Evolutionary conservation across 2,329 filamentous ascomycete genomes (phyloP).

Genomic region (Magnaporthiopsis rhizophila): DNA sequence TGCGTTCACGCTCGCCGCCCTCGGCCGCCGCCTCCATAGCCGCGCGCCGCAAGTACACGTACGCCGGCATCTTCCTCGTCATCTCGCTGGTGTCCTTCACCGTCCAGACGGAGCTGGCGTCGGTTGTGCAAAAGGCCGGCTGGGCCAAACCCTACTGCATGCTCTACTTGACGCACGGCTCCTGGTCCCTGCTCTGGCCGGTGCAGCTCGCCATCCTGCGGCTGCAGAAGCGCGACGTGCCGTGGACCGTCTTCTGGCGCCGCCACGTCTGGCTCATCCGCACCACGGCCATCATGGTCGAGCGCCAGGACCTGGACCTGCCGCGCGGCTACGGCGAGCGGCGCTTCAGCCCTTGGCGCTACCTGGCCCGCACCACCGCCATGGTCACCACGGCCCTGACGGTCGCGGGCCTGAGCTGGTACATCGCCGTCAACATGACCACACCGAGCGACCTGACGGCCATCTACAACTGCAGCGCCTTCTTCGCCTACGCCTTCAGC

Average conservation of each 20-base stretch:
- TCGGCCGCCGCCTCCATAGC: constrained; percentile 48
- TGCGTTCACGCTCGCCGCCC: constrained; percentile 72
- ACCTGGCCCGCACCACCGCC: constrained; percentile 72
- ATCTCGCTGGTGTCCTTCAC: constrained; percentile 83
- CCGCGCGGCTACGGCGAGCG: constrained; percentile 22
- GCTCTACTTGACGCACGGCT: constrained; percentile 95
- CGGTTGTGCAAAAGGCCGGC: constrained; percentile 86
- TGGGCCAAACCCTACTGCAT: constrained; percentile 99
- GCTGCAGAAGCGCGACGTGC: constrained; percentile 66
- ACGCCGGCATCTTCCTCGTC: constrained; percentile 75
- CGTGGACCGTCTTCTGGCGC: constrained; percentile 83
- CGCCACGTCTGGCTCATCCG: constrained; percentile 42
- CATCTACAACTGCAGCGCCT: constrained; percentile 98
- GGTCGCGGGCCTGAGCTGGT: constrained; percentile 88
- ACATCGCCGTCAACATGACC: constrained; percentile 87
- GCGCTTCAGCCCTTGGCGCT: constrained; percentile 37
- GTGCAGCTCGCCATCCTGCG: constrained; percentile 73
- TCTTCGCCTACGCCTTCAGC: constrained; percentile 96
- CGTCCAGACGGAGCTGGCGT: constrained; percentile 89
- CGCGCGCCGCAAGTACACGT: constrained; percentile 76
- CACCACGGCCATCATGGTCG: constrained; percentile 69
- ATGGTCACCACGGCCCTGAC: constrained; percentile 82
- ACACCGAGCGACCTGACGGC: constrained; percentile 90
- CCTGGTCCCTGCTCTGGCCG: constrained; percentile 87
- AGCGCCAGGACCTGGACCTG: constrained; percentile 66